Evolutionary conservation across 1,139 yeast species (phyloP).

Genomic region (Taphrina communis): DNA sequence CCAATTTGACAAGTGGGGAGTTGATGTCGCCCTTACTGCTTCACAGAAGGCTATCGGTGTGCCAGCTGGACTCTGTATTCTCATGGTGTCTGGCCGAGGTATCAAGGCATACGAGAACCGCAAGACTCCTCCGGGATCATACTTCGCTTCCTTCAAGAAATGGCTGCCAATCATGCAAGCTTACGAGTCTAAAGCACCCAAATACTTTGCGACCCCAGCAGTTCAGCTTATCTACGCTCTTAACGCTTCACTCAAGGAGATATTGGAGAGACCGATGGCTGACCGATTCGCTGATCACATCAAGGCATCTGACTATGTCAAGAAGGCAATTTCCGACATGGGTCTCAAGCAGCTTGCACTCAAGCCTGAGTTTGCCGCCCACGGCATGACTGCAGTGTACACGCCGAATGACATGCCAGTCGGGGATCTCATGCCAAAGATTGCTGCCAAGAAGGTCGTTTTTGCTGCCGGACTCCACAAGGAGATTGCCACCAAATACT

Average conservation of each 20-base stretch:
- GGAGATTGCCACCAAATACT: constrained; percentile 78
- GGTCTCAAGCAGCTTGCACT: constrained; percentile 74
- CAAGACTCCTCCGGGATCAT: constrained; percentile 65
- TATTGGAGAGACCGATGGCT: constrained; percentile 63
- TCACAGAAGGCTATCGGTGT: constrained; percentile 96
- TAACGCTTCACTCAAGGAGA: constrained; percentile 75
- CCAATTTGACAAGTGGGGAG: constrained; percentile 86
- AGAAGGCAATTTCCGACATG: constrained; percentile 59
- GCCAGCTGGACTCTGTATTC: constrained; percentile 87
- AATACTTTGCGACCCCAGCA: constrained; percentile 94
- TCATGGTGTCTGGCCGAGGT: constrained; percentile 78
- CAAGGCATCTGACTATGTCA: constrained; percentile 68
- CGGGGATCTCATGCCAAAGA: constrained; percentile 62
- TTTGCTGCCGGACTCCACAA: constrained; percentile 92
- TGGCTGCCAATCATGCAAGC: constrained; percentile 92
- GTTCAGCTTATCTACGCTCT: constrained; percentile 84
- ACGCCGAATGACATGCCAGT: constrained; percentile 79
- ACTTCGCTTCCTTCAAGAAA: constrained; percentile 76
- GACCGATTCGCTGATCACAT: constrained; percentile 69
- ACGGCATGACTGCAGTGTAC: constrained; percentile 86
- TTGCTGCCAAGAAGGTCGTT: constrained; percentile 74
- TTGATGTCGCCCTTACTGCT: constrained; percentile 86
- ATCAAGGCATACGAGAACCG: constrained; percentile 61
- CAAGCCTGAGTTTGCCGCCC: constrained; percentile 70
- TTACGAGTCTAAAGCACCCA: constrained; percentile 79